phyloP scores from a whole-genome alignment of 2,329 filamentous ascomycete species.

The Arthroderma sp. region DNA sequence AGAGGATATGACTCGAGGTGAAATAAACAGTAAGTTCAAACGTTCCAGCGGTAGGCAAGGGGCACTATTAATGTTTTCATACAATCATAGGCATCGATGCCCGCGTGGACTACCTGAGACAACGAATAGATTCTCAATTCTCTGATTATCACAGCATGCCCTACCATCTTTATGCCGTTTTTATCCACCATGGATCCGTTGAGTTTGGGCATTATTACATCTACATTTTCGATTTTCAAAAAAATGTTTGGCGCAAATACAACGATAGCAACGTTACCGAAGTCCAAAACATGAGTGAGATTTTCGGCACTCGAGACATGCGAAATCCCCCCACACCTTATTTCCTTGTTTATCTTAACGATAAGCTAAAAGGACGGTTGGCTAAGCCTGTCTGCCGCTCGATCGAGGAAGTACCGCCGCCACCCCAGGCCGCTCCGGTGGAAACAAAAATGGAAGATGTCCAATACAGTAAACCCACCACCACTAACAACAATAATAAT shows the following conservation, averaged over 20 bases:
- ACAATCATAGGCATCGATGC: constrained; percentile 20
- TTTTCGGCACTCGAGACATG: constrained; percentile 53
- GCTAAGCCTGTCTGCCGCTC: constrained; percentile 45
- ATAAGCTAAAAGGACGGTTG: constrained; percentile 46
- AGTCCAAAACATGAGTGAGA: constrained; percentile 49
- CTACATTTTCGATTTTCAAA: constrained; percentile 81
- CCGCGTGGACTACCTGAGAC: constrained; percentile 34
- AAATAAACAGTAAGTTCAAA: constrained; percentile 31
- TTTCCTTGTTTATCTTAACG: constrained; percentile 70
- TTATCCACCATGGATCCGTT: constrained; percentile 64
- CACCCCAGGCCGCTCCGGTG: not conserved
- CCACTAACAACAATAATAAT: not conserved
- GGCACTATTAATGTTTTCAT: no score
- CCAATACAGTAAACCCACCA: no score
- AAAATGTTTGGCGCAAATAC: constrained; percentile 76
- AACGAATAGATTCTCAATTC: constrained; percentile 46
- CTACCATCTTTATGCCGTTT: constrained; percentile 81
- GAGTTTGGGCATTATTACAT: constrained; percentile 89
- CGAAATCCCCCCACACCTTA: constrained; percentile 60
- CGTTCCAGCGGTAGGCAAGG: no score
- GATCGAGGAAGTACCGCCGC: constrained; percentile 10
- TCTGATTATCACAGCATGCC: constrained; percentile 49
- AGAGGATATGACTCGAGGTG: constrained; percentile 31
- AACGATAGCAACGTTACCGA: constrained; percentile 76
- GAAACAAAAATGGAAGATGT: not conserved